Base-by-base conservation (phyloP, 1,284 basidiomycete species). In the Fomitiporia mediterranea region DNA sequence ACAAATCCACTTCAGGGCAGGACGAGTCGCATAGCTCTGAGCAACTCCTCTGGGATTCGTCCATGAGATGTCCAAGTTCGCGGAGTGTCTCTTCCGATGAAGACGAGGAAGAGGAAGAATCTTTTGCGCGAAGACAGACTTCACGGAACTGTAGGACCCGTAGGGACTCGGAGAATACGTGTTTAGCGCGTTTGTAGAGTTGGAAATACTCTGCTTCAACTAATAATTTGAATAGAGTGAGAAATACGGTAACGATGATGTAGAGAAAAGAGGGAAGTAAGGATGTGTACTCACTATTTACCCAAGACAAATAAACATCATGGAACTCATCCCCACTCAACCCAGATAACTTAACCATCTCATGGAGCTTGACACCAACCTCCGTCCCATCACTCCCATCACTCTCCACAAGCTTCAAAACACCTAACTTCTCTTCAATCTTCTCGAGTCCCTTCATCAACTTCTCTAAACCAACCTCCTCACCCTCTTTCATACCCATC, bases 191-290 rank as follows among this genome's bases (percentile, higher is more conserved):
- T 64, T 86, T 84, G 74, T 87, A 88, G 13, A 93, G 71, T 67
- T 91, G 84, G 76, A 91, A 92, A 65, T 82, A 74, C 1, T 80
- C 81, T 3, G 89, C 82, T 69, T 91, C 86, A 46, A 91, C 89
- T 90, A 63, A 2, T 23, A 51, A n/a, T 19, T 17, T 4, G 21
- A 35, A 51, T 58, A 50, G 15, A 60, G 35, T 21, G 19, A 46
- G 0, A 56, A 35, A 58, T 44, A 51, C 37, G 42, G n/a, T 21
- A 28, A 57, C 6, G n/a, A 44, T 28, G 28, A 30, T 42, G 56
- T 19, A 28, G 23, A 23, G 38, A 28, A 27, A 27, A 40, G 54
- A 15, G 35, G 40, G 5, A 4, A 23, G 38, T 27, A 27, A 27
- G 43, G 54, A 15, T 34, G 40, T 4, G 3, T 4, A 69, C 81